A percentile compares a stretch with the other conserved stretches of the same genome.
phyloP scores from a whole-genome alignment of 1,284 basidiomycete species.

The Rhodotorula sp. region DNA sequence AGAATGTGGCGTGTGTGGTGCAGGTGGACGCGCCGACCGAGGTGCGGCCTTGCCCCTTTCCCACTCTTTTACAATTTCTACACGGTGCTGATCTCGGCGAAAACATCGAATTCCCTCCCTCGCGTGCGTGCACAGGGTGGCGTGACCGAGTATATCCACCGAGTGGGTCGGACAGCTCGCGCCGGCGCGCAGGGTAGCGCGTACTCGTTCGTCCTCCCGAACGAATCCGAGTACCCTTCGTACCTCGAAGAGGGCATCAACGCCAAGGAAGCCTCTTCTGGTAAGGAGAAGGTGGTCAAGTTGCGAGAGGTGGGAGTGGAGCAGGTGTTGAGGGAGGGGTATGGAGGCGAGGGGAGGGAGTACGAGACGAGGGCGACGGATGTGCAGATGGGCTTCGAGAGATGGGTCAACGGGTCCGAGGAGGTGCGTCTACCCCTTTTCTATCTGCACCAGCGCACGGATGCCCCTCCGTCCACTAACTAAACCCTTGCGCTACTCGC shows the following conservation, averaged over 20 bases:
- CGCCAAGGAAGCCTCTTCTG: constrained; percentile 46
- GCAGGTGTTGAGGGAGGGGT: constrained; percentile 70
- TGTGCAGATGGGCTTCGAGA: constrained; percentile 90
- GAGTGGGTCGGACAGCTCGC: constrained; percentile 94
- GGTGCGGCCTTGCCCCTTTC: constrained; percentile 23
- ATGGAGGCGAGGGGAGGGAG: constrained; percentile 71
- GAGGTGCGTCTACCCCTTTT: constrained; percentile 57
- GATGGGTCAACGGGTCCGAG: constrained; percentile 79
- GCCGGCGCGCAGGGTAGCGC: constrained; percentile 83
- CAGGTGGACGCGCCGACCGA: constrained; percentile 98
- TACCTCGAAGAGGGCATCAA: constrained; percentile 80
- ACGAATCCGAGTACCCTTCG: constrained; percentile 80
- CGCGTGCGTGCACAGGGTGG: constrained; percentile 59
- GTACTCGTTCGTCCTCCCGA: constrained; percentile 86
- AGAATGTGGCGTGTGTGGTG: constrained; percentile 87
- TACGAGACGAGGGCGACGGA: constrained; percentile 91
- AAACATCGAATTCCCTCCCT: neutral
- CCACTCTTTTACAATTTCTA: neutral
- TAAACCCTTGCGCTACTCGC: neutral
- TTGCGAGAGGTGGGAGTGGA: constrained; percentile 67
- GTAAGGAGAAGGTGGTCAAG: constrained; percentile 51
- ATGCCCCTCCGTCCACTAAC: too few species aligned
- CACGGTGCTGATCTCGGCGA: neutral
- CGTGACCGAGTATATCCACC: constrained; percentile 92
- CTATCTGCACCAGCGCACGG: neutral